Percentiles rank a stretch among this genome's conserved stretches.
These are phyloP conservation scores for Phaeomoniella chlamydospora DNA, from an alignment of 2,329 filamentous ascomycete genomes.

Conservation along the genomic window DNA sequence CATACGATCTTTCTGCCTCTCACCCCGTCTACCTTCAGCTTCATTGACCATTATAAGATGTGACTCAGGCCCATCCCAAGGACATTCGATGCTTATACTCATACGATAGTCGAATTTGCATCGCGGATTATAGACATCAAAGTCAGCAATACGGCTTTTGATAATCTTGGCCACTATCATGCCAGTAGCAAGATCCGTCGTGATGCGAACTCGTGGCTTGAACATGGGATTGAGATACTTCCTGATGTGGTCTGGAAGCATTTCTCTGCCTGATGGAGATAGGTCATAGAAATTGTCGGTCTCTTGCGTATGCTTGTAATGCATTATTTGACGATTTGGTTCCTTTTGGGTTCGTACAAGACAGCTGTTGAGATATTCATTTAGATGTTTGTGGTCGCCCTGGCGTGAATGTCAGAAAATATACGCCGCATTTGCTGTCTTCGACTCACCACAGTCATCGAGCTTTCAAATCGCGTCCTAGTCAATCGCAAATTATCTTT, in stretches of 20 bases:
- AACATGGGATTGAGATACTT: constrained; percentile 45
- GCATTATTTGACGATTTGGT: constrained; percentile 44
- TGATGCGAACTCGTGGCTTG: constrained; percentile 55
- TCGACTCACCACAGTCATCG: constrained; percentile 67
- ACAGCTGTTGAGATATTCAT: constrained; percentile 65
- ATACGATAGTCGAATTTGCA: constrained; percentile 79
- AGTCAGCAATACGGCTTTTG: constrained; percentile 74
- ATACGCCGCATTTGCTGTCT: constrained; percentile 6
- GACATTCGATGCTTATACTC: constrained; percentile 88
- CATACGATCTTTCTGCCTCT: constrained; percentile 76
- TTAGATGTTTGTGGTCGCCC: constrained; percentile 70
- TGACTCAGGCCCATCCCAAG: constrained; percentile 56
- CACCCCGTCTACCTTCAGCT: constrained; percentile 23
- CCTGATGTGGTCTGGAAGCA: constrained; percentile 50
- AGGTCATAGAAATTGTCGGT: constrained; percentile 74
- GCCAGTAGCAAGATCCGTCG: constrained; percentile 57
- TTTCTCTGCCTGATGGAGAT: constrained; percentile 40
- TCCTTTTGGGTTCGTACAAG: constrained; percentile 30
- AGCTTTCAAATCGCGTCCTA: constrained; percentile 61
- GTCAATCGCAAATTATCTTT: constrained; percentile 33
- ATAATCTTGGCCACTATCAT: constrained; percentile 69
- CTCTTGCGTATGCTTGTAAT: constrained; percentile 72
- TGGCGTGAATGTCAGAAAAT: constrained; percentile 23
- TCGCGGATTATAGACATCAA: constrained; percentile 72
- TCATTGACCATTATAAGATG: constrained; percentile 30